Conservation (phyloP, 495 filamentous ascomycete genomes). For the Clohesyomyces aquaticus region DNA sequence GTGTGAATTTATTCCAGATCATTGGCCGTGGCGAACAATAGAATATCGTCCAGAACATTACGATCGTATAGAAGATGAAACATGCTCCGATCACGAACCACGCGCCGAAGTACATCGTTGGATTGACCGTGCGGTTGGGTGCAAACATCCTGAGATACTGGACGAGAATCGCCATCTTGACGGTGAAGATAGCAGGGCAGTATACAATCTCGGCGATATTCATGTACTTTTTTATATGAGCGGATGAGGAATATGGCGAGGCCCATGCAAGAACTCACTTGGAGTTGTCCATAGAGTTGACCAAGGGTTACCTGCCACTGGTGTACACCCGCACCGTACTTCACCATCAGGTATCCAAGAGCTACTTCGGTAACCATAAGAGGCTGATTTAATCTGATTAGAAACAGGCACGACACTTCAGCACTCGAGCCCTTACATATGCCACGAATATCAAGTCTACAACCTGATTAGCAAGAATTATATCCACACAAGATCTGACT, state of each 20-base stretch:
- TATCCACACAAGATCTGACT: background rate
- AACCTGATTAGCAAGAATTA: background rate
- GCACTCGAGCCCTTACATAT: slow-evolving; percentile 1
- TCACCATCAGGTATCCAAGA: slow-evolving; percentile 25
- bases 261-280: slow-evolving; percentile 15
- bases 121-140: slow-evolving; percentile 15
- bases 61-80: slow-evolving; percentile 20
- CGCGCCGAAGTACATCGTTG: slow-evolving; percentile 24
- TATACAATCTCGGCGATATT: slow-evolving; percentile 25
- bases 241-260: background rate
- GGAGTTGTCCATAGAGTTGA: slow-evolving; percentile 25
- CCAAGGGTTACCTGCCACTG: slow-evolving; percentile 30
- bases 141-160: slow-evolving; percentile 30
- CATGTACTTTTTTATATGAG: slow-evolving; percentile 9
- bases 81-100: slow-evolving; percentile 16
- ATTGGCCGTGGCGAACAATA: slow-evolving; percentile 23
- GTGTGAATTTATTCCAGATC: slow-evolving; percentile 29
- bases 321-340: slow-evolving; percentile 29
- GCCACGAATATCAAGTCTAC: slow-evolving; percentile 28
- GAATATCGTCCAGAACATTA: slow-evolving; percentile 29
- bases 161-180: slow-evolving; percentile 30
- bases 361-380: slow-evolving; percentile 27
- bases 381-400: slow-evolving; percentile 10
- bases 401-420: background rate
- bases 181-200: slow-evolving; percentile 25